phyloP scores from a whole-genome alignment of 2,329 filamentous ascomycete species.

The Moelleriella libera region DNA sequence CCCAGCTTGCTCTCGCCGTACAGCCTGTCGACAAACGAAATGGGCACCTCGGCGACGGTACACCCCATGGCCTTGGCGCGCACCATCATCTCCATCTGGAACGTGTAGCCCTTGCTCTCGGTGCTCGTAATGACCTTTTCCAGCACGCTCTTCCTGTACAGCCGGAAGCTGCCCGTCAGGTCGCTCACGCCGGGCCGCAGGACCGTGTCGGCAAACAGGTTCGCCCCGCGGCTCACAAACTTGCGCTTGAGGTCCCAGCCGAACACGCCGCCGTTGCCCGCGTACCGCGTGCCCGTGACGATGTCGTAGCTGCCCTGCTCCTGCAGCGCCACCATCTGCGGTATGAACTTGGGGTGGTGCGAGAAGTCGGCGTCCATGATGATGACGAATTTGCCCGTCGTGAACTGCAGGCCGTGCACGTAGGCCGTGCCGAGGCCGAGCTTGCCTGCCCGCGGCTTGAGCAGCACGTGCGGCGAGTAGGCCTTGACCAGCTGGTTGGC shows the following conservation, averaged over 20 bases:
- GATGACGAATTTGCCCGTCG: constrained; percentile 86
- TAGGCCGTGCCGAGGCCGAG: constrained; percentile 95
- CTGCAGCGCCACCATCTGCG: constrained; percentile 79
- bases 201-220: constrained; percentile 90
- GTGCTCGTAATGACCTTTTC: constrained; percentile 83
- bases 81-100: constrained; percentile 99
- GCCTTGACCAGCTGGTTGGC: constrained; percentile 80
- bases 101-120: constrained; percentile 93
- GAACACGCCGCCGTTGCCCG: constrained; percentile 76
- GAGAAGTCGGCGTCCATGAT: constrained; percentile 99
- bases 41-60: constrained; percentile 88
- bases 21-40: constrained; percentile 86
- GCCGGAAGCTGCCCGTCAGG: constrained; percentile 81
- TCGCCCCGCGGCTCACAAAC: constrained; percentile 74
- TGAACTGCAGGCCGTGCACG: constrained; percentile 84
- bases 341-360: constrained; percentile 98
- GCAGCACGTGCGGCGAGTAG: constrained; percentile 66
- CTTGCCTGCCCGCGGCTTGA: constrained; percentile 85
- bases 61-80: constrained; percentile 91
- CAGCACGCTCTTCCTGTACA: constrained; percentile 86
- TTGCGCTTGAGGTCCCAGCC: constrained; percentile 94
- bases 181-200: constrained; percentile 89
- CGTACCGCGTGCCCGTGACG: constrained; percentile 91
- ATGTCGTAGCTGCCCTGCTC: constrained; percentile 75
- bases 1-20: constrained; percentile 95